Evolutionary conservation across 2,329 filamentous ascomycete genomes (phyloP).

Genomic region (Diaporthe sp.): DNA sequence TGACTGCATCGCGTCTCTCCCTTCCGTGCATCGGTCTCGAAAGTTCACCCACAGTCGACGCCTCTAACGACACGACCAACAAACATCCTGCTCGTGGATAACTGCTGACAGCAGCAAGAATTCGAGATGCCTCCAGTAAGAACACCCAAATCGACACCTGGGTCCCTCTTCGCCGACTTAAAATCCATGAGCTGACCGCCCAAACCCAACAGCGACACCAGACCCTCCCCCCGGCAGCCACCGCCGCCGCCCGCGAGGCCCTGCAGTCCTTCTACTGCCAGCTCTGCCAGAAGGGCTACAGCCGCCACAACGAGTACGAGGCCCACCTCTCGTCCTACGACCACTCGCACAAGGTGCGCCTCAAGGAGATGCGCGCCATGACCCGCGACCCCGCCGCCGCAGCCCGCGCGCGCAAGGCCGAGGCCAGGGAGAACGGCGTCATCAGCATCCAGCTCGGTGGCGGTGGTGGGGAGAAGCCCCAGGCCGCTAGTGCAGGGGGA

Average conservation of each 20-base stretch:
- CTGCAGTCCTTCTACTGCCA: conserved; percentile 86
- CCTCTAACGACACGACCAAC: background rate
- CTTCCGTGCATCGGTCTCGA: background rate
- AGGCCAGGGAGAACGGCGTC: conserved; percentile 78
- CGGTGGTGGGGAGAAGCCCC: conserved; percentile 48
- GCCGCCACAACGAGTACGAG: conserved; percentile 96
- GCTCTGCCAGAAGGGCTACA: conserved; percentile 94
- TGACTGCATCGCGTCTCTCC: background rate
- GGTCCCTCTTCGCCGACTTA: conserved; percentile 41
- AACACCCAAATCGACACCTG: background rate
- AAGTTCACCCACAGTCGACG: background rate
- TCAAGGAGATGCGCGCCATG: conserved; percentile 90
- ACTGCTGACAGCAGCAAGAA: background rate
- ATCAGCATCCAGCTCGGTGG: conserved; percentile 75
- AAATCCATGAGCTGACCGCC: background rate
- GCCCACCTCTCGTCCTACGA: conserved; percentile 95
- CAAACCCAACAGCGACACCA: conserved; percentile 62
- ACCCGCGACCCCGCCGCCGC: conserved; percentile 78
- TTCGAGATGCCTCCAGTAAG: conserved; percentile 70
- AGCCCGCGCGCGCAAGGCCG: conserved; percentile 76
- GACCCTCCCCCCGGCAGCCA: conserved; percentile 71
- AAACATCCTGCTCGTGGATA: background rate
- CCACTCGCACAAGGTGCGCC: conserved; percentile 92
- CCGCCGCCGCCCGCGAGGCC: conserved; percentile 78
- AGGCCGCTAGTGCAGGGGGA: conserved; percentile 48